Evolutionary conservation across 129 eudicot species (phyloP).

Genomic region (Centrapalus pauciflorus): DNA sequence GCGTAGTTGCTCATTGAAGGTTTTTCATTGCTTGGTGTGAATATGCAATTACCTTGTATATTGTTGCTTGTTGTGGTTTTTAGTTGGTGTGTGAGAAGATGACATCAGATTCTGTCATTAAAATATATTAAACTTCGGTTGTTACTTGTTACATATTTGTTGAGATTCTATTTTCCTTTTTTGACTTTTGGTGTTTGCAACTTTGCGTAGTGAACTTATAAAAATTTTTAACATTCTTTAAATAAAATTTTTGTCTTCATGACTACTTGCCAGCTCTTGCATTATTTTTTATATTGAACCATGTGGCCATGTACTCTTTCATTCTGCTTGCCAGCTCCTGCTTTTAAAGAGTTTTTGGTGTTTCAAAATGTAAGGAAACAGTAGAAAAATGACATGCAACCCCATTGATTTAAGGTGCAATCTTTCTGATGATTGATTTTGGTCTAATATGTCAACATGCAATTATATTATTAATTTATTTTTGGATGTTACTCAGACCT

Average conservation of each 20-base stretch:
- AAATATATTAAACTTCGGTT: too few species aligned
- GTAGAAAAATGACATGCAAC: neutral
- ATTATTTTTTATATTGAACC: too few species aligned
- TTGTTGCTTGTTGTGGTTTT: constrained; percentile 9
- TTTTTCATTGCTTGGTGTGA: neutral
- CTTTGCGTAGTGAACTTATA: neutral
- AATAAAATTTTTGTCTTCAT: neutral
- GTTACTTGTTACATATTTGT: too few species aligned
- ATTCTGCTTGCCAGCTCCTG: neutral
- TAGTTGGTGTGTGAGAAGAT: neutral
- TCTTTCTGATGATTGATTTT: neutral
- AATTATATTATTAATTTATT: neutral
- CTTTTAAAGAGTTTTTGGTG: neutral
- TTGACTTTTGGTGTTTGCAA: neutral
- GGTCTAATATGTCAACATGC: neutral
- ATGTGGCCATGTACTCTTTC: too few species aligned
- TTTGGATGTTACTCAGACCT: neutral
- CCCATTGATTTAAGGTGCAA: neutral
- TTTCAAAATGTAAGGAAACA: neutral
- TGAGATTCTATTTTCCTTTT: neutral
- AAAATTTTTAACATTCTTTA: neutral
- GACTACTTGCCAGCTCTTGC: too few species aligned
- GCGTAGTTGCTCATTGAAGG: neutral
- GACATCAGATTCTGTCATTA: neutral
- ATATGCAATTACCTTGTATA: neutral